phyloP scores from a whole-genome alignment of 768 basidiomycete species.

The Cystobasidium onofrii region DNA sequence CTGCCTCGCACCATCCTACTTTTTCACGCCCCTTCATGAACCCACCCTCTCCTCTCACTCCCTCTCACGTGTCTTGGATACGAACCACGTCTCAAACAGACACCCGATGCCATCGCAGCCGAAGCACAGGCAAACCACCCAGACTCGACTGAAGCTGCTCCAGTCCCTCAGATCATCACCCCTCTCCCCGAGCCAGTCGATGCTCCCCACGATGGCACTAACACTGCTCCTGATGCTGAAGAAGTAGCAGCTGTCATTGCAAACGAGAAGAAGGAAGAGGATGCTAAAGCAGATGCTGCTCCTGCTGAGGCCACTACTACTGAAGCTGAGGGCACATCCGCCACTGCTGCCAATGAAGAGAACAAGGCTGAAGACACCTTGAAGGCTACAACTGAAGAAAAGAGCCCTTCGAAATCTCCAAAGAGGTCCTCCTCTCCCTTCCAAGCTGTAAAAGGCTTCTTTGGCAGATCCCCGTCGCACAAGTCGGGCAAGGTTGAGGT shows the following conservation, averaged over 20 bases:
- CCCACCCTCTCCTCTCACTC: neutral
- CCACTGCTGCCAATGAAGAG: neutral
- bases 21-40: too few relatives aligned
- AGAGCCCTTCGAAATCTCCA: neutral
- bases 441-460: conserved; percentile 1
- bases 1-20: neutral
- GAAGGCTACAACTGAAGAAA: neutral
- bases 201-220: neutral
- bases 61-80: neutral
- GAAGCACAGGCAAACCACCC: neutral
- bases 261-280: neutral
- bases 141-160: conserved; percentile 3
- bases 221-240: neutral
- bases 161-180: conserved; percentile 23
- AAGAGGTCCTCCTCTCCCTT: conserved; percentile 1
- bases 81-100: neutral
- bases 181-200: conserved; percentile 12
- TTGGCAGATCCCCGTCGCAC: neutral
- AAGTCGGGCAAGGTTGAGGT: neutral
- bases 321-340: neutral
- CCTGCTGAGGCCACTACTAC: neutral
- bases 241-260: conserved; percentile 9
- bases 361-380: neutral
- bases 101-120: neutral
- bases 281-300: neutral